Base-by-base conservation (phyloP, 805 yeast genomes). In the Ogataea ramenticola region DNA sequence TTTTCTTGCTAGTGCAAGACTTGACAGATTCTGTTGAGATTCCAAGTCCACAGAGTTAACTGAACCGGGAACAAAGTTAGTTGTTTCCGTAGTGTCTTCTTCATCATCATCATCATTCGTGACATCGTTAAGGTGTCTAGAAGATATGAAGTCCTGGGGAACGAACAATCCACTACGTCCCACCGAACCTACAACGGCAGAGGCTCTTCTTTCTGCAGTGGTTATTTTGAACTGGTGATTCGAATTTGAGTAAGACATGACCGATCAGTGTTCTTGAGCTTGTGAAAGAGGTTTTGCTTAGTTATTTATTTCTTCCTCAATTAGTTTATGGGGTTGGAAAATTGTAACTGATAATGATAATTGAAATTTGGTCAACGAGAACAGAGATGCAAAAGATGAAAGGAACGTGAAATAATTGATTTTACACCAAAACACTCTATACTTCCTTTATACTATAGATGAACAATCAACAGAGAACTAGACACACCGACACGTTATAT, bases 111-210 rank as follows among this genome's bases (percentile, higher is more conserved):
- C 44, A 12, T 42, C 48, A 27, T 44, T 43, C 3, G 27, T 42
- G 12, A 17, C 26, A 14, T 39, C 43, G 1, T 44, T 27, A 22
- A 21, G 6, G 10, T 39, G 9, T 34, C 37, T 35, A 24, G 22
- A 36, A 26, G 39, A 9, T 15, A 62, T 56, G 52, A 76, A 76
- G 56, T 76, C 81, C 30, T 66, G 64, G 0, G 80, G 80, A n/a
- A 73, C 56, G 44, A 62, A 76, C 3, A 76, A 58, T 0, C 80
- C 79, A 3, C 74, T 71, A 48, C 78, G 67, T 4, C 80, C 79
- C 4, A 69, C 57, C 1, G 78, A 72, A 2, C 79, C 80, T 42
- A 64, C 73, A 0, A 75, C 72, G 1, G 74, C 65, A 0, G 80
- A 75, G 4, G 76, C 78, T 45, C 80, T 60, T 46, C 80, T 62